These are phyloP conservation scores for Furcasterigmium furcatum DNA, from an alignment of 2,329 filamentous ascomycete species.

Conservation along the genomic window DNA sequence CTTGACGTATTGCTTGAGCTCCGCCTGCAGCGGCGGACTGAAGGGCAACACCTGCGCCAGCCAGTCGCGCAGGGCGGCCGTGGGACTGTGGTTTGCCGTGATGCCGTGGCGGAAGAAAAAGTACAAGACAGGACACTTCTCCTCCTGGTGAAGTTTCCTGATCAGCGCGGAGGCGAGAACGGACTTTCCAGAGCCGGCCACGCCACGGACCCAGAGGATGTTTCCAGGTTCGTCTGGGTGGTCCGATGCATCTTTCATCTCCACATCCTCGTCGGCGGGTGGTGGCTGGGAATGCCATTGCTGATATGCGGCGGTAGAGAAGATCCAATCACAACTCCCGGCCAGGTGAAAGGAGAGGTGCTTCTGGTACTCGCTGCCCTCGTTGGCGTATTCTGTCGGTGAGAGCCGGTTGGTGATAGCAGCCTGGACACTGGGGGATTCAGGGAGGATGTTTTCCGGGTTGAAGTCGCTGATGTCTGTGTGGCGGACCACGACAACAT, in stretches of 20 bases:
- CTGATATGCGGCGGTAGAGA: constrained; percentile 9
- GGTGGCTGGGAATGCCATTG: constrained; percentile 15
- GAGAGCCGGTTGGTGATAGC: background rate
- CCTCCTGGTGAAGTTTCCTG: background rate
- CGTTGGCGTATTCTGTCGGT: constrained; percentile 17
- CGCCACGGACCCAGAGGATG: constrained; percentile 23
- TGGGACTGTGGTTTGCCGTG: constrained; percentile 25
- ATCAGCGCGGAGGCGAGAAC: background rate
- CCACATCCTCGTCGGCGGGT: background rate
- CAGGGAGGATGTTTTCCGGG: constrained; percentile 2
- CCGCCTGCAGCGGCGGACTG: constrained; percentile 21
- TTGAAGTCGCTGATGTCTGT: constrained; percentile 3
- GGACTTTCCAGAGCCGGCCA: constrained; percentile 25
- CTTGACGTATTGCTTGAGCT: constrained; percentile 12
- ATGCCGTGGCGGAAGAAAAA: constrained; percentile 36
- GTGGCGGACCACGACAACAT: background rate
- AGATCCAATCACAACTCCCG: constrained; percentile 20
- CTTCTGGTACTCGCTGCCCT: constrained; percentile 17
- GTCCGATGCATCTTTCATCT: no score
- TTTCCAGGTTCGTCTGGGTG: constrained; percentile 8
- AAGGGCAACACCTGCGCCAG: constrained; percentile 23
- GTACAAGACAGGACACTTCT: constrained; percentile 22
- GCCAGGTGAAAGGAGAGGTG: constrained; percentile 16
- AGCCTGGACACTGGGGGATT: background rate
- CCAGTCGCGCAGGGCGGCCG: constrained; percentile 27